Percentiles rank a stretch among this genome's conserved stretches.
Conservation (phyloP, 2,329 filamentous ascomycete genomes). For the Alternaria infectoria region DNA sequence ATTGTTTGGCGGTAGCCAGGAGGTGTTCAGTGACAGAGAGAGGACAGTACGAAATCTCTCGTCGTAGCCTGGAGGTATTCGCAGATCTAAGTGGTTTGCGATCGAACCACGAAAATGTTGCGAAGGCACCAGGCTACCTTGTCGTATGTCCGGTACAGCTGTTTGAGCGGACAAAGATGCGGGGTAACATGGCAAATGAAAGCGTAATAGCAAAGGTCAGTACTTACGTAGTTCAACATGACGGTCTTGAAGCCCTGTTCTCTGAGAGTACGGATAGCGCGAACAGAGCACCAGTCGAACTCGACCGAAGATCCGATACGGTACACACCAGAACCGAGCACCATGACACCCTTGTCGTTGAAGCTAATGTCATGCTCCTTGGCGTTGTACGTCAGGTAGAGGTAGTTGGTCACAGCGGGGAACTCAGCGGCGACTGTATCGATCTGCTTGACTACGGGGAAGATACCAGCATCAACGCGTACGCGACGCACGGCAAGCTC, state of each 20-base stretch:
- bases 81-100: not conserved
- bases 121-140: not conserved
- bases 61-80: not conserved
- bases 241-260: conserved; percentile 88
- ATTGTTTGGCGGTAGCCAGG: not conserved
- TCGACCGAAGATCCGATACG: conserved; percentile 97
- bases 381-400: conserved; percentile 95
- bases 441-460: conserved; percentile 94
- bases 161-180: not conserved
- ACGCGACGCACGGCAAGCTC: conserved; percentile 86
- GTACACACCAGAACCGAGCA: conserved; percentile 94
- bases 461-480: conserved; percentile 84
- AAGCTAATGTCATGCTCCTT: conserved; percentile 83
- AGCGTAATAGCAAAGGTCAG: not conserved
- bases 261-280: conserved; percentile 88
- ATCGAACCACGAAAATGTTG: not conserved
- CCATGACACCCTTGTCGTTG: conserved; percentile 92
- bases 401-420: conserved; percentile 91
- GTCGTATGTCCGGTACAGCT: not conserved
- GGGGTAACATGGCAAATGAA: not conserved
- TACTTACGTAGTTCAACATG: conserved; percentile 74
- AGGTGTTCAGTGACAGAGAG: not conserved
- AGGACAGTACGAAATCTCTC: not conserved
- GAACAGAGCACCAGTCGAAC: conserved; percentile 98
- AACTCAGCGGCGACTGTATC: conserved; percentile 98